phyloP scores from a whole-genome alignment of 1,139 yeast species.

The Candida sanyaensis region DNA sequence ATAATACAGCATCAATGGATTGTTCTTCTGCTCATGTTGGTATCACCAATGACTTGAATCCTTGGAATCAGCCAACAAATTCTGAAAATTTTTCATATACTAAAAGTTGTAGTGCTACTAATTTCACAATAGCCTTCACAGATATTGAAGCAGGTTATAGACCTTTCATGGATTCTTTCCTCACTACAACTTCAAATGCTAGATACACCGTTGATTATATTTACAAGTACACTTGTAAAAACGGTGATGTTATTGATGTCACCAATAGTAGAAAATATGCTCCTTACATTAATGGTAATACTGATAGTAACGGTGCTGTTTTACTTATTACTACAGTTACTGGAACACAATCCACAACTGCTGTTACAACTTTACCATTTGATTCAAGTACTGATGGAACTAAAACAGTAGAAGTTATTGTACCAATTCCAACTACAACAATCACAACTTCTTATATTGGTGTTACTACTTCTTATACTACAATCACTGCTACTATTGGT shows the following conservation, averaged over 20 bases:
- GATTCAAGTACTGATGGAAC: slow-evolving; percentile 14
- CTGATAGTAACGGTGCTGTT: slow-evolving; percentile 20
- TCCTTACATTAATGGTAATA: slow-evolving; percentile 13
- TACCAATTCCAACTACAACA: slow-evolving; percentile 18
- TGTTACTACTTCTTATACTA: slow-evolving; percentile 10
- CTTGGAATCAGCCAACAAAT: slow-evolving; percentile 19
- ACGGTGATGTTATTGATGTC: background rate
- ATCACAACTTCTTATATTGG: slow-evolving; percentile 17
- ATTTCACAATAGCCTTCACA: slow-evolving; percentile 15
- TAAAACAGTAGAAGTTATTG: slow-evolving; percentile 19
- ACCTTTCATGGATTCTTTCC: slow-evolving; percentile 17
- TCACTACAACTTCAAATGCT: background rate
- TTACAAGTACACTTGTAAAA: background rate
- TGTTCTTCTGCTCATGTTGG: slow-evolving; percentile 21
- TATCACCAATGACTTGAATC: slow-evolving; percentile 21
- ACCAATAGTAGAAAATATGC: slow-evolving; percentile 8
- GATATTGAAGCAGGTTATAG: slow-evolving; percentile 30
- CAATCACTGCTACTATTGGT: slow-evolving; percentile 13
- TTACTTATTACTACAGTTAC: slow-evolving; percentile 1
- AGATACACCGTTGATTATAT: background rate
- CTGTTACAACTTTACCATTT: slow-evolving; percentile 20
- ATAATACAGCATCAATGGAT: slow-evolving; percentile 47
- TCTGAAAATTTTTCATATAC: slow-evolving; percentile 14
- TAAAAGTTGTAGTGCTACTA: slow-evolving; percentile 17
- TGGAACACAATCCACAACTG: slow-evolving; percentile 16